Evolutionary conservation across 2,329 filamentous ascomycete species (phyloP).

Genomic region (Pseudocercospora ulei): DNA sequence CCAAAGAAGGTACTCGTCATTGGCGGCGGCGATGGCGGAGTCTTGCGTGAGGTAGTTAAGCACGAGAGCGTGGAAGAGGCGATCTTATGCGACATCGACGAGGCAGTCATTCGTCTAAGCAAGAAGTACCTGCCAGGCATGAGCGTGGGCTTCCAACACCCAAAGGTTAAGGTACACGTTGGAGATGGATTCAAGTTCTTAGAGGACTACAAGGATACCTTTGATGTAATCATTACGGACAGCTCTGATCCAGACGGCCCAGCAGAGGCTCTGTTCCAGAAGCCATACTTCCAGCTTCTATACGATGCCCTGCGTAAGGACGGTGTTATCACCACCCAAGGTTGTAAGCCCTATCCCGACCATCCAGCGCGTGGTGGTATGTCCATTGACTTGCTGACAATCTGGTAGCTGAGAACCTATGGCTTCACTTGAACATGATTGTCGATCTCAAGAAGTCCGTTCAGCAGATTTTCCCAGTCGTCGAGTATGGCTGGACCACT

Average conservation of each 20-base stretch:
- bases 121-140: slow-evolving; percentile 96
- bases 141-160: slow-evolving; percentile 81
- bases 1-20: slow-evolving; percentile 98
- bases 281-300: slow-evolving; percentile 95
- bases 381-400: slow-evolving; percentile 22
- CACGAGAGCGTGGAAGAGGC: slow-evolving; percentile 95
- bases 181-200: slow-evolving; percentile 99
- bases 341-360: slow-evolving; percentile 78
- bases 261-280: slow-evolving; percentile 93
- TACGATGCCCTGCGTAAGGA: slow-evolving; percentile 81
- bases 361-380: slow-evolving; percentile 12
- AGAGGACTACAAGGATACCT: slow-evolving; percentile 88
- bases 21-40: slow-evolving; percentile 92
- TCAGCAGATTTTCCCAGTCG: slow-evolving; percentile 92
- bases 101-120: slow-evolving; percentile 95
- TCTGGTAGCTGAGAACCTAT: slow-evolving; percentile 84
- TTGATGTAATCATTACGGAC: slow-evolving; percentile 99
- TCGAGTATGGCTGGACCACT: slow-evolving; percentile 97
- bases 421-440: slow-evolving; percentile 93
- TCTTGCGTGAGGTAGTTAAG: slow-evolving; percentile 97
- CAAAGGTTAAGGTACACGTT: slow-evolving; percentile 83
- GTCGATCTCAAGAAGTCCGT: slow-evolving; percentile 91
- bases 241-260: slow-evolving; percentile 95
- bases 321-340: slow-evolving; percentile 99
- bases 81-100: slow-evolving; percentile 94